Evolutionary conservation across 176 grass and related monocot genomes (phyloP).

Genomic region (Tuctoria greenei): DNA sequence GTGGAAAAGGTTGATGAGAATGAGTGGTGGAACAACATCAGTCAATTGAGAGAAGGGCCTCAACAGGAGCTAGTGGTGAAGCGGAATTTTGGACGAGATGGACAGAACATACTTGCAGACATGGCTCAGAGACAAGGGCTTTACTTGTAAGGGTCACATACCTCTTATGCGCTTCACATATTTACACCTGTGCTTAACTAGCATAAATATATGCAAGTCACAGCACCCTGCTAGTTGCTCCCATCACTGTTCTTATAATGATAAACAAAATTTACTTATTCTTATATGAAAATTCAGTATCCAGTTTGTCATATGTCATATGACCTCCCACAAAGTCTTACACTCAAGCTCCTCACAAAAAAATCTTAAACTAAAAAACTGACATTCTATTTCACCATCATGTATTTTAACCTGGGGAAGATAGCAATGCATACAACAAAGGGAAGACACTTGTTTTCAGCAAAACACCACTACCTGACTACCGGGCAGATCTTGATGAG

Average conservation of each 20-base stretch:
- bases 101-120: constrained; percentile 70
- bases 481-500: constrained; percentile 93
- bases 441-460: constrained; percentile 91
- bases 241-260: constrained; percentile 17
- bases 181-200: constrained; percentile 1
- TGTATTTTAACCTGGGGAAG: constrained; percentile 55
- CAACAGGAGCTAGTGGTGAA: constrained; percentile 87
- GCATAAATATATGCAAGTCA: constrained; percentile 13
- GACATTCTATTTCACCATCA: constrained; percentile 31
- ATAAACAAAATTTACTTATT: background rate
- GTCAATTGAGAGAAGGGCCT: constrained; percentile 74
- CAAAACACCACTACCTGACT: constrained; percentile 91
- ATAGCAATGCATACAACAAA: constrained; percentile 90
- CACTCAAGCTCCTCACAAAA: too few species aligned
- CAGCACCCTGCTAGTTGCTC: background rate
- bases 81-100: constrained; percentile 84
- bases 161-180: constrained; percentile 20
- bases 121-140: constrained; percentile 81
- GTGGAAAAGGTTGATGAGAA: constrained; percentile 88
- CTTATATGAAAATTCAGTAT: background rate
- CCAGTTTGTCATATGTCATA: background rate
- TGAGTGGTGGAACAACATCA: constrained; percentile 81
- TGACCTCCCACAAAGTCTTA: background rate
- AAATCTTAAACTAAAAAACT: constrained; percentile 26
- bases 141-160: constrained; percentile 71